These are phyloP conservation scores for Ramichloridium luteum DNA, from an alignment of 2,329 filamentous ascomycete genomes.

Conservation along the genomic window DNA sequence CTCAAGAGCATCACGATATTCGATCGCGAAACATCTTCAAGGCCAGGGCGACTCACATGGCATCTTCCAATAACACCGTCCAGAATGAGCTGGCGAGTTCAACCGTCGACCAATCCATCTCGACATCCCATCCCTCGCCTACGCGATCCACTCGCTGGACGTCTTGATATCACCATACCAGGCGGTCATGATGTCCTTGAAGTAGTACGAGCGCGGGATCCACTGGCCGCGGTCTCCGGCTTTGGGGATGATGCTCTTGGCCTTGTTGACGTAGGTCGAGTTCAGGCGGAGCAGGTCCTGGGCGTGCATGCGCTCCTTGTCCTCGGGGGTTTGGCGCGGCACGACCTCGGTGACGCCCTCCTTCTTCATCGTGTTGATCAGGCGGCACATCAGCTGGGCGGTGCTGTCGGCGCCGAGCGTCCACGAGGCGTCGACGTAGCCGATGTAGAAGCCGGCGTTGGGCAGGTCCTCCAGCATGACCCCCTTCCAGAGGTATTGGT, in stretches of 20 bases:
- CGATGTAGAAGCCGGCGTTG: conserved; percentile 46
- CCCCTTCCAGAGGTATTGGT: conserved; percentile 48
- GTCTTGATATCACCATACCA: conserved; percentile 31
- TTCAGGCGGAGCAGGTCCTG: conserved; percentile 33
- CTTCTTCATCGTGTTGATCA: conserved; percentile 40
- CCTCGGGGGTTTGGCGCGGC: conserved; percentile 30
- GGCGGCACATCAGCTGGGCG: conserved; percentile 36
- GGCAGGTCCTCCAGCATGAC: conserved; percentile 52
- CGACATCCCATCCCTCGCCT: too few relatives aligned
- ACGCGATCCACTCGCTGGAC: conserved; percentile 28
- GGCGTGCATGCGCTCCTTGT: conserved; percentile 28
- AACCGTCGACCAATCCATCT: too few relatives aligned
- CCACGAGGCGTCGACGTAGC: conserved; percentile 51
- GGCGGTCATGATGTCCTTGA: conserved; percentile 32
- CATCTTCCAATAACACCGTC: too few relatives aligned
- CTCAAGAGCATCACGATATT: too few relatives aligned
- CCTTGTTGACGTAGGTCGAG: conserved; percentile 41
- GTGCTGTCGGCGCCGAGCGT: conserved; percentile 46
- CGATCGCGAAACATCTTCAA: too few relatives aligned
- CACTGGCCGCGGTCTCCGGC: conserved; percentile 34
- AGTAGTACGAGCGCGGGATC: conserved; percentile 33
- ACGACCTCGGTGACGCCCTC: conserved; percentile 32
- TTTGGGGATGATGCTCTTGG: conserved; percentile 33
- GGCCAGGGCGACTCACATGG: too few relatives aligned
- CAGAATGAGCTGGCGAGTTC: too few relatives aligned